Evolutionary conservation across 441 rosid genomes (phyloP), one percentile per base, ranked within the genome.

Genomic region (Jatropha podagrica): DNA sequence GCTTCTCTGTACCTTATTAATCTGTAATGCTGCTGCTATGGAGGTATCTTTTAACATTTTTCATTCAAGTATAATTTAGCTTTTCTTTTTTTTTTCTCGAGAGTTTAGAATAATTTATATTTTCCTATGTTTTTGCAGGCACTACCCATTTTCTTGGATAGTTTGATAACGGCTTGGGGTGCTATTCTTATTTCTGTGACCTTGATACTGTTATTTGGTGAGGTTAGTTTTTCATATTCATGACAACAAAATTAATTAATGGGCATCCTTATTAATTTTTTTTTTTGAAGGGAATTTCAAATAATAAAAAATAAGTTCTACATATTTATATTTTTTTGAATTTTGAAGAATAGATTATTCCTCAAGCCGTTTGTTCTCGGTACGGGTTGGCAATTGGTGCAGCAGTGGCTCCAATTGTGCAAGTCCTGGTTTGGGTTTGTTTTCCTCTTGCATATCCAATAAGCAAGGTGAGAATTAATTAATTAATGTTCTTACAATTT

Each of bases 301-400:
- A 32, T 32, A 32, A 32, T 23, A 32, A 32, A 32, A 2, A 32
- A 32, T 1, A 32, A 1, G 32, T 32, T 32, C 32, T 32, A 32
- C 32, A 32, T 32, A 32, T 32, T 32, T 32, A 32, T 32, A 32
- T 32, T 32, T 32, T 32, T 32, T 32, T 32, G 32, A 32, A 2
- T 32, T 32, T 46, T 46, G 49, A 32, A 73, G 27, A 70, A 68
- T 88, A 92, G 98, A 91, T 92, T 74, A 86, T 94, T 80, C 97
- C 98, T 7, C 97, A 94, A 74, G 84, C 98, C 7, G 77, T 94
- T 38, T 94, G 97, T 85, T 86, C 96, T 69, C 84, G 95, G 63
- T 73, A 94, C 84, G 98, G 98, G 70, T 84, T 94, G 84, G 98
- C 93, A 38, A 84, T 92, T 74, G 97, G 98, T 70, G 93, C 97